A percentile compares a stretch with the other conserved stretches of the same genome.
These are phyloP conservation scores for Eucalyptus leucophloia DNA, from an alignment of 345 rosid genomes.

Conservation along the genomic window DNA sequence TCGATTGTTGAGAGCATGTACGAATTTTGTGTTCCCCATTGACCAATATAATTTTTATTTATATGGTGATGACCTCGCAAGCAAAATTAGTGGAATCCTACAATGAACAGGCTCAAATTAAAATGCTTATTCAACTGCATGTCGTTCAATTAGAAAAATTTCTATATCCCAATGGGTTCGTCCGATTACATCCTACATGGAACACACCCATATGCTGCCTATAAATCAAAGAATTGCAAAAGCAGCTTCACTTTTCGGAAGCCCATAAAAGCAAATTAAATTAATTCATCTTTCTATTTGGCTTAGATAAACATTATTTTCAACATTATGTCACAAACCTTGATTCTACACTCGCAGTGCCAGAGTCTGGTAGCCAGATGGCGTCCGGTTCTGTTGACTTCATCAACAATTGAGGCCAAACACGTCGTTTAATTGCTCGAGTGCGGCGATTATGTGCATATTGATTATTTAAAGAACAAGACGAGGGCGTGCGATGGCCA, in stretches of 20 bases:
- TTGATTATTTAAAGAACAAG: neutral
- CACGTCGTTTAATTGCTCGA: neutral
- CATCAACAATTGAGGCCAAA: neutral
- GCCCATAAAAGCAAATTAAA: neutral
- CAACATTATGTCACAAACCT: neutral
- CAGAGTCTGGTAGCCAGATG: neutral
- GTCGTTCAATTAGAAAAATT: neutral
- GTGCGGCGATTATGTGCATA: neutral
- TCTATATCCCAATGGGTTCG: neutral
- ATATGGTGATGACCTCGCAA: neutral
- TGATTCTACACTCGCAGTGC: neutral
- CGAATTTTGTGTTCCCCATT: neutral
- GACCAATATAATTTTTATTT: too few relatives aligned
- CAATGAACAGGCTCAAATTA: neutral
- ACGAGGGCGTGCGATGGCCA: neutral
- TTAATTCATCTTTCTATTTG: neutral
- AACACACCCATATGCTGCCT: neutral
- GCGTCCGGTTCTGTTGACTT: neutral
- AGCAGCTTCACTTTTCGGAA: neutral
- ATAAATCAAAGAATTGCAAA: neutral
- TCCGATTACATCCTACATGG: neutral
- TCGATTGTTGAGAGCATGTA: neutral
- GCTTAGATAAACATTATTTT: neutral
- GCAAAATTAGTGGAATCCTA: neutral
- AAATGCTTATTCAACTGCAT: neutral